Evolutionary conservation across 352 stramenopile species (phyloP).

Genomic region (Globisporangium iwayamae): DNA sequence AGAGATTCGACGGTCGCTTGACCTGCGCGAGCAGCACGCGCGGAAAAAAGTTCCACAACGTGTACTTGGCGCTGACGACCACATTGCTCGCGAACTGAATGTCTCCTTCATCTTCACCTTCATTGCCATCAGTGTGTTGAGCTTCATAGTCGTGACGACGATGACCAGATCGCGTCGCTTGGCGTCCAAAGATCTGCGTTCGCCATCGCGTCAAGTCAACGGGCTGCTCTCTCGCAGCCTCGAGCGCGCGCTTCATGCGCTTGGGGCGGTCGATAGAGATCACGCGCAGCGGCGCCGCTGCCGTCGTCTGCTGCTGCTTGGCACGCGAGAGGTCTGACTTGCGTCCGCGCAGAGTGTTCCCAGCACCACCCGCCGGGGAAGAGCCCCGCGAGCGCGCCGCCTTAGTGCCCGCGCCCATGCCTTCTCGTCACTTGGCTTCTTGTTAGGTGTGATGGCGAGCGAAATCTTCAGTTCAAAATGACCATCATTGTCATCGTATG

Average conservation of each 20-base stretch:
- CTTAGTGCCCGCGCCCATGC: background rate
- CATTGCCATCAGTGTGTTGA: background rate
- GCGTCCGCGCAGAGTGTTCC: background rate
- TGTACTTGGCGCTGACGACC: slow-evolving; percentile 85
- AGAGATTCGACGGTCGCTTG: slow-evolving; percentile 75
- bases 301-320: background rate
- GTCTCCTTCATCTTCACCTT: slow-evolving; percentile 13
- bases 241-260: slow-evolving; percentile 18
- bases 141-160: background rate
- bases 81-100: slow-evolving; percentile 54
- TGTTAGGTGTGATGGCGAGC: background rate
- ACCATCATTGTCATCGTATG: no score
- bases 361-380: background rate
- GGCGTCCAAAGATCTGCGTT: slow-evolving; percentile 7
- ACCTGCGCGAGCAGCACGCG: slow-evolving; percentile 73
- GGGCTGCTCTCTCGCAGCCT: slow-evolving; percentile 7
- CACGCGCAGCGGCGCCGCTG: slow-evolving; percentile 20
- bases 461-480: background rate
- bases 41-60: slow-evolving; percentile 65
- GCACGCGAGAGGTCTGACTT: background rate
- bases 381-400: slow-evolving; percentile 1
- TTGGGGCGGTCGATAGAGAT: slow-evolving; percentile 45
- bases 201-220: background rate
- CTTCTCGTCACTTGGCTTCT: background rate
- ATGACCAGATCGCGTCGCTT: background rate